Conservation (phyloP, 306 rosid species). For the Fagus sylvatica region DNA sequence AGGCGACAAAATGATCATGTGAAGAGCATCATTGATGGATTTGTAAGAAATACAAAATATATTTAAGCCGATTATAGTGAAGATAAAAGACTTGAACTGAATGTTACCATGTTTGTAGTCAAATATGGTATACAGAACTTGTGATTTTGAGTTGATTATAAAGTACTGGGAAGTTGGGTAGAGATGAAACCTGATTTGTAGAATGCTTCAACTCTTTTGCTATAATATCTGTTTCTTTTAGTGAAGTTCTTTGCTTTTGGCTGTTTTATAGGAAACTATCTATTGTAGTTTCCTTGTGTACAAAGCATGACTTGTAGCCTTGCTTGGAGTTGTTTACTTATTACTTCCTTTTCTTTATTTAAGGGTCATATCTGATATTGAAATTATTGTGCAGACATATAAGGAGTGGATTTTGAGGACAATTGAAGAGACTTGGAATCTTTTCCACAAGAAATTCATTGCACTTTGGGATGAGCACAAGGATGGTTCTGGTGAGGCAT, state of each 20-base stretch:
- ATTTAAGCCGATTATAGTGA: neutral
- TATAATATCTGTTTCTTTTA: neutral
- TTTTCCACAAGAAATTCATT: constrained; percentile 58
- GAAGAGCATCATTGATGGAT: neutral
- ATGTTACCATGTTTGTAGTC: neutral
- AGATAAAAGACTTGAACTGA: neutral
- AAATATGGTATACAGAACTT: neutral
- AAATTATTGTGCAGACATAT: constrained; percentile 48
- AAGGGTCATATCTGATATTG: constrained; percentile 14
- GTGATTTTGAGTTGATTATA: neutral
- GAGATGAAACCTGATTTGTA: neutral
- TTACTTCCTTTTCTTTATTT: neutral
- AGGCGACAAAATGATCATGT: neutral
- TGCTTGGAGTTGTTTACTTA: neutral
- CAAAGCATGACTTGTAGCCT: neutral
- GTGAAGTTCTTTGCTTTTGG: neutral
- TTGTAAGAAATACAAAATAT: neutral
- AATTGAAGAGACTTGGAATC: constrained; percentile 77
- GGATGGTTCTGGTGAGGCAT: constrained; percentile 80
- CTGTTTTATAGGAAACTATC: neutral
- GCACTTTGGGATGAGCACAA: constrained; percentile 76
- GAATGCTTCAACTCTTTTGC: neutral
- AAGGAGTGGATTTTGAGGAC: constrained; percentile 88
- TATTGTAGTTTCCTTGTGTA: neutral
- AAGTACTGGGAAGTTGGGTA: neutral